phyloP scores from a whole-genome alignment of 1,284 basidiomycete species.

The Ceratobasidium sp. region DNA sequence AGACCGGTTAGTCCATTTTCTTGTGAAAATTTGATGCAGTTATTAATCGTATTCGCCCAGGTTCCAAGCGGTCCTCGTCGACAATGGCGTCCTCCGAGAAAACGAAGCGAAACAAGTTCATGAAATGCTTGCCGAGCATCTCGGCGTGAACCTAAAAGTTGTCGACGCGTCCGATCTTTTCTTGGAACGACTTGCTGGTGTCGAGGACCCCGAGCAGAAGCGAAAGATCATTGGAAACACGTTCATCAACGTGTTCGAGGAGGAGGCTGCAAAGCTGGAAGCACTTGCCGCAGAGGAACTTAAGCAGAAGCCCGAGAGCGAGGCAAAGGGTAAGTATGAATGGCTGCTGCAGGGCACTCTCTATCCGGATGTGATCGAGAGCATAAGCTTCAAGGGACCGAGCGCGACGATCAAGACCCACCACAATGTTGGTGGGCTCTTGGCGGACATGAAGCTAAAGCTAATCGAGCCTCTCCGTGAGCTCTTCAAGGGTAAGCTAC shows the following conservation, averaged over 20 bases:
- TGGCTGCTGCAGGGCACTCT: constrained; percentile 99
- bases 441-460: constrained; percentile 99
- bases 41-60: constrained; percentile 57
- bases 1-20: constrained; percentile 70
- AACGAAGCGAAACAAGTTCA: constrained; percentile 96
- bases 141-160: constrained; percentile 96
- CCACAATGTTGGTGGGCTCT: constrained; percentile 97
- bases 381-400: constrained; percentile 99
- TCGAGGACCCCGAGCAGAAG: constrained; percentile 97
- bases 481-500: constrained; percentile 89
- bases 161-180: constrained; percentile 96
- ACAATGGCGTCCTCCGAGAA: constrained; percentile 95
- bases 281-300: constrained; percentile 79
- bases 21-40: not conserved
- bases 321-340: constrained; percentile 90
- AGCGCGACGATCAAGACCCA: constrained; percentile 99
- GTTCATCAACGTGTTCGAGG: constrained; percentile 98
- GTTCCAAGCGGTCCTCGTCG: constrained; percentile 99
- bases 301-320: constrained; percentile 69
- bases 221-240: constrained; percentile 99
- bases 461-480: constrained; percentile 97
- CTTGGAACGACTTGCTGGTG: constrained; percentile 85
- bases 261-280: constrained; percentile 91
- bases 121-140: constrained; percentile 91
- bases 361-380: constrained; percentile 99